These are phyloP conservation scores for Eucalyptus sp. DNA, from an alignment of 345 rosid species.

Conservation along the genomic window DNA sequence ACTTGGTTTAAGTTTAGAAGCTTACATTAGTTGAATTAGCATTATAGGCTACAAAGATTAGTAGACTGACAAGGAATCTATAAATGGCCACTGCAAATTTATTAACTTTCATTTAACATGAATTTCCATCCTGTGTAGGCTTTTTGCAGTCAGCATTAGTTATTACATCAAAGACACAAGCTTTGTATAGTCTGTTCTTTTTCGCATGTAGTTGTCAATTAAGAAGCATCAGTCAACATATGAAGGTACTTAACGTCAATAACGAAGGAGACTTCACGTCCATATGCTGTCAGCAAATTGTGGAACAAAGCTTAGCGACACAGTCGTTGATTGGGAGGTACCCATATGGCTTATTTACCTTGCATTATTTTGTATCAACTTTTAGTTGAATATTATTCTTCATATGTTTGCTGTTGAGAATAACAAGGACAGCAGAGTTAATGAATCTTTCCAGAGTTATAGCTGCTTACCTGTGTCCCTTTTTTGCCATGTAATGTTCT, in stretches of 20 bases:
- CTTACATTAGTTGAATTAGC: background rate
- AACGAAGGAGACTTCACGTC: slow-evolving; percentile 84
- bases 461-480: too few relatives aligned
- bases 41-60: background rate
- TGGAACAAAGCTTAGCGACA: slow-evolving; percentile 83
- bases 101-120: background rate
- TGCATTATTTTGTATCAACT: too few relatives aligned
- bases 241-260: slow-evolving; percentile 73
- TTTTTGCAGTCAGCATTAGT: background rate
- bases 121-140: background rate
- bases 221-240: background rate
- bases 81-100: background rate
- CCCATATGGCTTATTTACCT: too few relatives aligned
- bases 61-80: too few relatives aligned
- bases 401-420: too few relatives aligned
- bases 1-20: background rate
- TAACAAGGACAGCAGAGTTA: too few relatives aligned
- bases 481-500: too few relatives aligned
- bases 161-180: too few relatives aligned
- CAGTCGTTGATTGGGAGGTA: slow-evolving; percentile 95
- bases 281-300: slow-evolving; percentile 52
- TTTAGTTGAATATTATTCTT: too few relatives aligned
- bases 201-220: background rate
- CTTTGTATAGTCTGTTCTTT: background rate
- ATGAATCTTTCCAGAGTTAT: too few relatives aligned